Conservation (phyloP, 169 alveolate genomes). For the Plasmodium inui region DNA sequence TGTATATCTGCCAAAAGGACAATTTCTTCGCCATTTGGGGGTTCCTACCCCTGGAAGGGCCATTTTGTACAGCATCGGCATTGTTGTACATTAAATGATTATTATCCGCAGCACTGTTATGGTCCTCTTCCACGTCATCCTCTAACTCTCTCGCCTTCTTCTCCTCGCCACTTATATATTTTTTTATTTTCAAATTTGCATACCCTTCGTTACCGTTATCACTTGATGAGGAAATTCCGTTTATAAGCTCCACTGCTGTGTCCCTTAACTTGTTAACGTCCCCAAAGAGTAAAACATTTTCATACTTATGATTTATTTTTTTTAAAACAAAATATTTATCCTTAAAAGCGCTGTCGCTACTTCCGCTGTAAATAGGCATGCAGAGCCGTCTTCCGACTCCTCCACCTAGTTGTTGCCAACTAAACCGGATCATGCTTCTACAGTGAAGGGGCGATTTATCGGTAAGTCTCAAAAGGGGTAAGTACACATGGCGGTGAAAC, state of each 20-base stretch:
- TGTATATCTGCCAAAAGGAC: slow-evolving; percentile 72
- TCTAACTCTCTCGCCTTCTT: neutral
- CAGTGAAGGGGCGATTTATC: neutral
- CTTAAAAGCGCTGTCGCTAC: slow-evolving; percentile 58
- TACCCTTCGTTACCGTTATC: slow-evolving; percentile 16
- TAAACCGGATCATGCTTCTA: slow-evolving; percentile 20
- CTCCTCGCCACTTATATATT: slow-evolving; percentile 23
- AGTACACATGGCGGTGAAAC: neutral
- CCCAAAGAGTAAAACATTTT: slow-evolving; percentile 65
- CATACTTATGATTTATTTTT: slow-evolving; percentile 73
- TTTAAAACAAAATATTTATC: slow-evolving; percentile 67
- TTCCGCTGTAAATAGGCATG: slow-evolving; percentile 72
- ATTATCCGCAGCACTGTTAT: neutral
- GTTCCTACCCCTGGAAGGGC: neutral
- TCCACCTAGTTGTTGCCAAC: slow-evolving; percentile 32
- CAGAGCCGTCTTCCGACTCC: slow-evolving; percentile 68
- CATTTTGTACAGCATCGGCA: neutral
- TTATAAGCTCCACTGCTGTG: slow-evolving; percentile 49
- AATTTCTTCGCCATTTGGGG: slow-evolving; percentile 11
- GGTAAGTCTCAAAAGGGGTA: neutral
- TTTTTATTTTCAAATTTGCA: slow-evolving; percentile 19
- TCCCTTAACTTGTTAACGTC: slow-evolving; percentile 59
- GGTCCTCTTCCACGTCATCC: neutral
- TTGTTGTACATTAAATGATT: neutral
- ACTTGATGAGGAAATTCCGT: neutral